Evolutionary conservation across 768 basidiomycete species (phyloP).

Genomic region (Pleurotus cornucopiae): DNA sequence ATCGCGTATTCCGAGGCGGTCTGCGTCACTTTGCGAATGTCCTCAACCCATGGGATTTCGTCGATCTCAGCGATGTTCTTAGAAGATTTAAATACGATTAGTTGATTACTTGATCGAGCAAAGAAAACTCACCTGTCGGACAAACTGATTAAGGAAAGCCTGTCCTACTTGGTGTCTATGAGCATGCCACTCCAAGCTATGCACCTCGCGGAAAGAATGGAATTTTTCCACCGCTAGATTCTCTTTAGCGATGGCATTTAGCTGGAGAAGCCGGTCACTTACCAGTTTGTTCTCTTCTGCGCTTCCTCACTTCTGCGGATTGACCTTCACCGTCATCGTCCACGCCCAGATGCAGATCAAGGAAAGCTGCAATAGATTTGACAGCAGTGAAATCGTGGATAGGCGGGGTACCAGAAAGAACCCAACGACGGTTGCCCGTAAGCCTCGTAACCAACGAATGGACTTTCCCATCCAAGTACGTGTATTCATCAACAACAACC

Average conservation of each 20-base stretch:
- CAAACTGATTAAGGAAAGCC: conserved; percentile 73
- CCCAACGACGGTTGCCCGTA: conserved; percentile 82
- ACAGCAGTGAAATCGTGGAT: conserved; percentile 86
- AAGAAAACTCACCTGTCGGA: conserved; percentile 64
- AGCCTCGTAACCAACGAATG: conserved; percentile 76
- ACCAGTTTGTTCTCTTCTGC: conserved; percentile 83
- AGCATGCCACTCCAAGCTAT: conserved; percentile 88
- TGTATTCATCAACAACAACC: conserved; percentile 91
- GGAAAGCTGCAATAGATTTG: conserved; percentile 86
- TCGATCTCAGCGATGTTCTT: conserved; percentile 96
- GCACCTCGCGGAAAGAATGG: conserved; percentile 95
- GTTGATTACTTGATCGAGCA: neutral
- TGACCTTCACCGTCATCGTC: conserved; percentile 84
- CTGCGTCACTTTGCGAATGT: conserved; percentile 62
- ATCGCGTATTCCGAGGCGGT: conserved; percentile 94
- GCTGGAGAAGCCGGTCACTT: conserved; percentile 14
- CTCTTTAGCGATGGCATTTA: conserved; percentile 14
- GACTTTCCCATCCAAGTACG: conserved; percentile 79
- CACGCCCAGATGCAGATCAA: conserved; percentile 87
- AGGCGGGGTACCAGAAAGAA: conserved; percentile 95
- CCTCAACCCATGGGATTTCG: conserved; percentile 78
- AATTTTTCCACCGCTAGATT: conserved; percentile 79
- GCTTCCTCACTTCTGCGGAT: conserved; percentile 72
- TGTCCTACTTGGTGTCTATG: conserved; percentile 84
- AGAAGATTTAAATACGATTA: conserved; percentile 10